Conservation (phyloP, 2,329 filamentous ascomycete genomes). For the Thelonectria blattea region DNA sequence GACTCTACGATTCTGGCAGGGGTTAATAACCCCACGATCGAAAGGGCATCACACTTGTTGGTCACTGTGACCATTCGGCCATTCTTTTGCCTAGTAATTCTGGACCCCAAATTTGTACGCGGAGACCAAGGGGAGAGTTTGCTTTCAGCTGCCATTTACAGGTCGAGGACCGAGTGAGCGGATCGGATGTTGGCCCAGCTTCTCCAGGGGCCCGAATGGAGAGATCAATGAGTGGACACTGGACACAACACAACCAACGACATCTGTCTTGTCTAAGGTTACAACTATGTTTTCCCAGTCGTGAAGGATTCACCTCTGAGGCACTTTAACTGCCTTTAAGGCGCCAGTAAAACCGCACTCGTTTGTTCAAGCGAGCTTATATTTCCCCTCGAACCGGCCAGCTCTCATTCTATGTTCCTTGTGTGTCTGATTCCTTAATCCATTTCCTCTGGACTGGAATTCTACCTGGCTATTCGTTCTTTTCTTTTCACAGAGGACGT, state of each 20-base stretch:
- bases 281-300: not conserved
- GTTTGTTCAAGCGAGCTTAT: not conserved
- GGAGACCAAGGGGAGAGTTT: not conserved
- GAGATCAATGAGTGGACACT: not conserved
- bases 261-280: not conserved
- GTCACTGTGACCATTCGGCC: not conserved
- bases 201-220: conserved; percentile 2
- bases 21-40: conserved; percentile 9
- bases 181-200: not conserved
- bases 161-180: not conserved
- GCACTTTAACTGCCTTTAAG: not conserved
- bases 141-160: not conserved
- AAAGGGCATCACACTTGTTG: not conserved
- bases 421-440: not conserved
- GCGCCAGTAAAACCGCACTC: not conserved
- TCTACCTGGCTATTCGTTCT: not conserved
- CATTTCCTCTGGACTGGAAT: not conserved
- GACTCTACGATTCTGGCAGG: conserved; percentile 5
- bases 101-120: conserved; percentile 3
- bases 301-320: not conserved
- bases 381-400: not conserved
- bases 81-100: conserved; percentile 3
- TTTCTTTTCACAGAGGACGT: not conserved
- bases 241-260: not conserved
- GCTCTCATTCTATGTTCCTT: not conserved